phyloP scores from a whole-genome alignment of 1,284 basidiomycete genomes.

The Ustilago nuda region DNA sequence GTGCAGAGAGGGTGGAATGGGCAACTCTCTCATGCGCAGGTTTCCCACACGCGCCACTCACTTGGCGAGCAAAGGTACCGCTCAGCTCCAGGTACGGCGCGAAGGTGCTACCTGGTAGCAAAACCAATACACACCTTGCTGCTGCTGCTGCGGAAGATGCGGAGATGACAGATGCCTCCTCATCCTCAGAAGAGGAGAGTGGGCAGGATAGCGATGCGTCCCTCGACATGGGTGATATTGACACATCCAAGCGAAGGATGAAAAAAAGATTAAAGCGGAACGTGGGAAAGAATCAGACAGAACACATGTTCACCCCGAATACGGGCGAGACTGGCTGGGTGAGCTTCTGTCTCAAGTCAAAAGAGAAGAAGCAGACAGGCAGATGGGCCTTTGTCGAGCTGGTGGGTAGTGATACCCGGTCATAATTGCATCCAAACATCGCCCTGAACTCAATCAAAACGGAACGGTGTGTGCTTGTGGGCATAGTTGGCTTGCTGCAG shows the following conservation, averaged over 20 bases:
- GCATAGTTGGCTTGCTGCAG: not conserved
- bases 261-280: constrained; percentile 38
- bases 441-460: too few species aligned
- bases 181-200: constrained; percentile 21
- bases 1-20: constrained; percentile 17
- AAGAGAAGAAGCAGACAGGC: not conserved
- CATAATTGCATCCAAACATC: constrained; percentile 9
- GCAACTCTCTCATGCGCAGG: constrained; percentile 40
- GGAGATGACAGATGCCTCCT: constrained; percentile 29
- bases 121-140: not conserved
- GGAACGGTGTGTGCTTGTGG: not conserved
- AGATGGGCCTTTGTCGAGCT: constrained; percentile 45
- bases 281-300: constrained; percentile 35
- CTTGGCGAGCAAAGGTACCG: constrained; percentile 45
- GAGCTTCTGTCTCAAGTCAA: constrained; percentile 29
- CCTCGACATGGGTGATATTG: constrained; percentile 27
- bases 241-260: not conserved
- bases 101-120: constrained; percentile 28
- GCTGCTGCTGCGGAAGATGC: not conserved
- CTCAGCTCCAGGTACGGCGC: constrained; percentile 34
- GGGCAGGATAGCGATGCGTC: constrained; percentile 30
- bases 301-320: constrained; percentile 35
- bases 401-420: constrained; percentile 43
- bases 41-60: constrained; percentile 53
- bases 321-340: constrained; percentile 45